Conservation (phyloP, 2,329 filamentous ascomycete genomes). For the Neonectria sp. region DNA sequence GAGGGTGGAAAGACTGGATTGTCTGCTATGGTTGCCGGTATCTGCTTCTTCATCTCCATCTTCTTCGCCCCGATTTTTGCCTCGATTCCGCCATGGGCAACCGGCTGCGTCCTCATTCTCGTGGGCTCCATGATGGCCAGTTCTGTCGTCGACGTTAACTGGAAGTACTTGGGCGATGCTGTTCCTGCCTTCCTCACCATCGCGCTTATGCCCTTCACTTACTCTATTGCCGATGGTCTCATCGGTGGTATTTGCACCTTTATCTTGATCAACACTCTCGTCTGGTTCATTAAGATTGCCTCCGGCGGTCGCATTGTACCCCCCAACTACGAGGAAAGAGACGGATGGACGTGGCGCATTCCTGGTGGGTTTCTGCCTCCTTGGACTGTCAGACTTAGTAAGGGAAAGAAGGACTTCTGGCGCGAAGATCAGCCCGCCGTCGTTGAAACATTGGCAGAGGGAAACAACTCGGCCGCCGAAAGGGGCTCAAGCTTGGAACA, state of each 20-base stretch:
- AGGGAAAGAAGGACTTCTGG: conserved; percentile 85
- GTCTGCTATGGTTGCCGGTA: conserved; percentile 83
- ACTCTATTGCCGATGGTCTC: conserved; percentile 88
- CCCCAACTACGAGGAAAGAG: conserved; percentile 81
- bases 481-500: conserved; percentile 43
- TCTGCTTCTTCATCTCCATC: conserved; percentile 89
- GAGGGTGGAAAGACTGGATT: conserved; percentile 89
- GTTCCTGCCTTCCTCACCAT: conserved; percentile 89
- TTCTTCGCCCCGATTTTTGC: conserved; percentile 95
- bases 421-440: conserved; percentile 51
- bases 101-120: conserved; percentile 88
- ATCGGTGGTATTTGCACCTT: conserved; percentile 87
- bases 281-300: conserved; percentile 77
- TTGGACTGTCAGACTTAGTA: conserved; percentile 76
- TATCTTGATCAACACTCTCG: conserved; percentile 79
- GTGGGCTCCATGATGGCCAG: conserved; percentile 91
- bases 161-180: conserved; percentile 87
- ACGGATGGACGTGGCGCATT: conserved; percentile 85
- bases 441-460: conserved; percentile 35
- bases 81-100: conserved; percentile 91
- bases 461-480: conserved; percentile 32
- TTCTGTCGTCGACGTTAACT: conserved; percentile 87
- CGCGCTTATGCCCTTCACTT: conserved; percentile 90
- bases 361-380: conserved; percentile 82
- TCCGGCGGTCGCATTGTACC: conserved; percentile 81